Evolutionary conservation across 305 asterid species (phyloP), one percentile per base, ranked within the genome.

Genomic region (Fraxinus ornus): DNA sequence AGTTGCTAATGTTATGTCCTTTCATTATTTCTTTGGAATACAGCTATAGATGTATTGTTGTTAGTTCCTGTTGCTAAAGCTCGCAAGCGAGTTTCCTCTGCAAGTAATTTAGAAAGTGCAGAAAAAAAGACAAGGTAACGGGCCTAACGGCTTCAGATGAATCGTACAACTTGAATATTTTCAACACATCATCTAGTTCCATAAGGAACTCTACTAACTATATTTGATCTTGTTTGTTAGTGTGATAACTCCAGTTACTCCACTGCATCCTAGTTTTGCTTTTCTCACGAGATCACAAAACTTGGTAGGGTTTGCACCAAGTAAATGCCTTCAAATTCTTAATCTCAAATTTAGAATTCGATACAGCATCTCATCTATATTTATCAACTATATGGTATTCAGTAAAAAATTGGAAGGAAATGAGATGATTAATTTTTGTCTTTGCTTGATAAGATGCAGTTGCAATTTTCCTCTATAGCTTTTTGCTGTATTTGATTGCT

Each of bases 201-300:
- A 79, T 70, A 12, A 78, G 76, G 92, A 98, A 95, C 89, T 92
- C 99, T 19, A 32, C n/a, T 44, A 44, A 44, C 5, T 44, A 12
- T 44, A 12, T 12, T 44, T 44, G 55, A 15, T 44, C 17, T 44
- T 44, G n/a, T 44, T 44, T 44, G 55, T 44, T 44, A 4, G 0
- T 44, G 55, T 47, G 57, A 13, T 3, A 47, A 47, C 6, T 47
- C 57, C 19, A 47, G n/a, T n/a, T n/a, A n/a, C n/a, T n/a, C n/a
- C n/a, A n/a, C 57, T 13, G 6, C 19, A 13, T 47, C 19, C 57
- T 47, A 47, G 57, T 47, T 13, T 47, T 47, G 19, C 57, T 47
- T 12, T 47, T 47, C 6, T 47, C 57, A 47, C 7, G 1, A 13
- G 19, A 47, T 47, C 1, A 12, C 4, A 44, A 44, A 12, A 44